A percentile compares a stretch with the other conserved stretches of the same genome.
Conservation (phyloP, 2,329 filamentous ascomycete genomes). For the Trichoderma harzianum region DNA sequence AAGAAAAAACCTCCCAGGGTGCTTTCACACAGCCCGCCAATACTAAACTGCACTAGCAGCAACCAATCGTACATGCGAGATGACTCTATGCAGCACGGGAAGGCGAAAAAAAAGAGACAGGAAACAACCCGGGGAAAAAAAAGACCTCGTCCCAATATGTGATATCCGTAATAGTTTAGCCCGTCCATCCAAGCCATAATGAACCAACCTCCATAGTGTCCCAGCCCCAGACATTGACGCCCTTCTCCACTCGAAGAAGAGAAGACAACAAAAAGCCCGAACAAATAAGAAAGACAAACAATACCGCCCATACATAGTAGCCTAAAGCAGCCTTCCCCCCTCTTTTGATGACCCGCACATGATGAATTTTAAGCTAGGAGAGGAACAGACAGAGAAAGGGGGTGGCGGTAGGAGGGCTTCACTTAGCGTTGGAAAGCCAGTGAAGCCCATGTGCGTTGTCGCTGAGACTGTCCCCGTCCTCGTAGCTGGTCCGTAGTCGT, state of each 20-base stretch:
- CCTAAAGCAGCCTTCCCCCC: neutral
- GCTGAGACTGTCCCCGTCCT: neutral
- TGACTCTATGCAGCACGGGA: constrained; percentile 8
- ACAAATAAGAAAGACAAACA: neutral
- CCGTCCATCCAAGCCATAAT: neutral
- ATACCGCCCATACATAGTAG: neutral
- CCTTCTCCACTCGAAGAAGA: neutral
- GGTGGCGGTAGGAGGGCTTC: neutral
- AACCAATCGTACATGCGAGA: neutral
- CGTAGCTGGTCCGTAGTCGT: neutral
- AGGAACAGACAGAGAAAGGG: neutral
- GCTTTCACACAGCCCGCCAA: neutral
- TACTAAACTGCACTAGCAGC: neutral
- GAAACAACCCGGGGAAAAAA: neutral
- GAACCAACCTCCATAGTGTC: neutral
- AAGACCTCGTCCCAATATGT: neutral
- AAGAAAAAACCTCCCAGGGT: neutral
- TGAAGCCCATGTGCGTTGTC: neutral
- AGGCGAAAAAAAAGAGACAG: neutral
- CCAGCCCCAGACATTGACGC: neutral
- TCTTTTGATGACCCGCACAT: neutral
- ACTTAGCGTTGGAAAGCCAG: neutral
- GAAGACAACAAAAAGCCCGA: neutral
- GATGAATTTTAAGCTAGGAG: neutral
- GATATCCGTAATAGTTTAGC: constrained; percentile 9